These are phyloP conservation scores for Cyclocybe cylindracea DNA, from an alignment of 768 basidiomycete genomes.

Conservation along the genomic window DNA sequence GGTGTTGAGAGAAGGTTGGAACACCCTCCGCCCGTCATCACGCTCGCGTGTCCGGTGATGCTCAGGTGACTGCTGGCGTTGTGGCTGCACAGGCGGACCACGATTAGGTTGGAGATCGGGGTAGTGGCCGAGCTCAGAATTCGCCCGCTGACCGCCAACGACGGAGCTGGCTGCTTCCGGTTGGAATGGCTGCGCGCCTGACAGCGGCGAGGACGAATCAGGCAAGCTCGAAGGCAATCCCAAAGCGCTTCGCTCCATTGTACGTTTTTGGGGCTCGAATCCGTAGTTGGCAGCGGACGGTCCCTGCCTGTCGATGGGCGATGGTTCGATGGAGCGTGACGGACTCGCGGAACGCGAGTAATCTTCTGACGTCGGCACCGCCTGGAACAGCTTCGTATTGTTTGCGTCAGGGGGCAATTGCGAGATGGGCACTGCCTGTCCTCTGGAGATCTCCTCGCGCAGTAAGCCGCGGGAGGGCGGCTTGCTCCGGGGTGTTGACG, in stretches of 20 bases:
- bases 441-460: slow-evolving; percentile 62
- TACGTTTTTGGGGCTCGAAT: slow-evolving; percentile 36
- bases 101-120: slow-evolving; percentile 54
- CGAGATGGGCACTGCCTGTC: slow-evolving; percentile 55
- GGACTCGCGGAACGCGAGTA: slow-evolving; percentile 51
- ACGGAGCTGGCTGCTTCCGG: slow-evolving; percentile 34
- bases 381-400: slow-evolving; percentile 62
- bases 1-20: slow-evolving; percentile 56
- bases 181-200: slow-evolving; percentile 52
- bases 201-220: slow-evolving; percentile 57
- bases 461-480: slow-evolving; percentile 45
- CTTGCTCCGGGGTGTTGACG: slow-evolving; percentile 29
- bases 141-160: slow-evolving; percentile 51
- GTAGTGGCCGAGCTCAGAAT: slow-evolving; percentile 84
- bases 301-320: slow-evolving; percentile 43
- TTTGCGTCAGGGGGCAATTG: slow-evolving; percentile 53
- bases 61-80: slow-evolving; percentile 55
- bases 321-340: slow-evolving; percentile 51
- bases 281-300: slow-evolving; percentile 18
- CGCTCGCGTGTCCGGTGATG: slow-evolving; percentile 49
- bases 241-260: slow-evolving; percentile 32
- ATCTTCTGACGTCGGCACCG: slow-evolving; percentile 38
- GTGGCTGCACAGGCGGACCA: slow-evolving; percentile 22
- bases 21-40: slow-evolving; percentile 60
- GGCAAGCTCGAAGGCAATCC: slow-evolving; percentile 53